Conservation (phyloP, 768 basidiomycete species). For the Amanita jacksonii region DNA sequence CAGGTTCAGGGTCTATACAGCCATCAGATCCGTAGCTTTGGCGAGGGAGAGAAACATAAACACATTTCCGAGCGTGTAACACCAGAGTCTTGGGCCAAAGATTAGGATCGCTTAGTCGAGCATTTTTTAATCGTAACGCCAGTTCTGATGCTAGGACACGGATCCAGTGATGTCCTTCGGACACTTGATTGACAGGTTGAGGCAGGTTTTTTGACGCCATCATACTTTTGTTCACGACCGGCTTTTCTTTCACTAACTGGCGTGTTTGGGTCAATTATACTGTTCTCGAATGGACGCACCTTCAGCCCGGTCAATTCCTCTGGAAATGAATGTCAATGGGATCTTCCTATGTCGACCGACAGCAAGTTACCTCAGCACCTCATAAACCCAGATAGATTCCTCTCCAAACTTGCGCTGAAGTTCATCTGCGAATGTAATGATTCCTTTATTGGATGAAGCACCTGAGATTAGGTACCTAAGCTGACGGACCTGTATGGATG, state of each 20-base stretch:
- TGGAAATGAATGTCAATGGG: constrained; percentile 18
- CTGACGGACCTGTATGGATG: constrained; percentile 36
- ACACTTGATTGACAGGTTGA: constrained; percentile 58
- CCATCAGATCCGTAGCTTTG: constrained; percentile 1
- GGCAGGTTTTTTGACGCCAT: constrained; percentile 92
- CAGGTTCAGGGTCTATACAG: constrained; percentile 48
- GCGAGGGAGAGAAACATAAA: not conserved
- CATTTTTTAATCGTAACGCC: constrained; percentile 75
- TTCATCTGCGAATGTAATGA: constrained; percentile 40
- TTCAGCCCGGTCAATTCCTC: constrained; percentile 84
- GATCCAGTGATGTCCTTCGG: constrained; percentile 86
- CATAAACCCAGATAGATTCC: constrained; percentile 84
- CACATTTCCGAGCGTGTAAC: constrained; percentile 67
- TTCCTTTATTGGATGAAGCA: not conserved
- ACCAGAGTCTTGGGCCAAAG: constrained; percentile 92
- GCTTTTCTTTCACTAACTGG: constrained; percentile 72
- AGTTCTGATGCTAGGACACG: constrained; percentile 87
- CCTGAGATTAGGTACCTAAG: constrained; percentile 35
- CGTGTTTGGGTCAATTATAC: constrained; percentile 1
- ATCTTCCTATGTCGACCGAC: not conserved
- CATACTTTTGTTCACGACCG: constrained; percentile 82
- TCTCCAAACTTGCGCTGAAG: constrained; percentile 79
- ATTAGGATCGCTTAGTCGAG: constrained; percentile 58
- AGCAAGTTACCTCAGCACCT: constrained; percentile 63
- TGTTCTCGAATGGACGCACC: constrained; percentile 31